Conservation (phyloP, 306 rosid species). For the Quercus robur region DNA sequence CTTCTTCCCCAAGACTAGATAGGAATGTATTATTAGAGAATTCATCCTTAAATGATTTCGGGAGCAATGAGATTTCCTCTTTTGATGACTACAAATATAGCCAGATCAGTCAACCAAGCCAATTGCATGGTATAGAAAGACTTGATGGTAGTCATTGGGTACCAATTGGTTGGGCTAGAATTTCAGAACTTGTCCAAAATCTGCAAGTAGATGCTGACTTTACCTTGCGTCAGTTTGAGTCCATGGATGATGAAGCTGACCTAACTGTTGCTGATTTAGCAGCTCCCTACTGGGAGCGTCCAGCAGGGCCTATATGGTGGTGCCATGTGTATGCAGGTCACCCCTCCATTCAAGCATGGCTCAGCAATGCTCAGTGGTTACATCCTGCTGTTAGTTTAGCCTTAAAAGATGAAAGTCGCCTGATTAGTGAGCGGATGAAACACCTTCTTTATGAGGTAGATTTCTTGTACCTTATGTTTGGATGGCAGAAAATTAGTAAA, state of each 20-base stretch:
- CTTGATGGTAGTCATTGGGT: conserved; percentile 60
- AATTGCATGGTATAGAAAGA: conserved; percentile 29
- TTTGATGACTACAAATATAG: conserved; percentile 29
- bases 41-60: conserved; percentile 25
- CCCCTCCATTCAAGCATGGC: conserved; percentile 67
- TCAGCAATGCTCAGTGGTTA: conserved; percentile 74
- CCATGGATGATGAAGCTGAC: conserved; percentile 60
- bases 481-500: no score
- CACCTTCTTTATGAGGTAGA: conserved; percentile 86
- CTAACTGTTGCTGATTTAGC: conserved; percentile 84
- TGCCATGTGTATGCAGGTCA: conserved; percentile 82
- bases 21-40: conserved; percentile 20
- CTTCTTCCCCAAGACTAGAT: conserved; percentile 26
- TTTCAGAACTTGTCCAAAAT: conserved; percentile 65
- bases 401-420: conserved; percentile 71
- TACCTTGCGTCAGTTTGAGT: conserved; percentile 46
- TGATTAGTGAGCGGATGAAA: conserved; percentile 87
- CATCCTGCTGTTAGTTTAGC: conserved; percentile 92
- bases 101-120: conserved; percentile 27
- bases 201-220: conserved; percentile 63
- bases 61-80: conserved; percentile 6
- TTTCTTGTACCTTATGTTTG: neutral
- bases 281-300: conserved; percentile 89
- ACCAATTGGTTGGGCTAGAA: conserved; percentile 90
- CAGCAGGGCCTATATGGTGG: conserved; percentile 96